Base-by-base conservation (phyloP, 2,329 filamentous ascomycete genomes). In the Dryadomyces quercivorus region DNA sequence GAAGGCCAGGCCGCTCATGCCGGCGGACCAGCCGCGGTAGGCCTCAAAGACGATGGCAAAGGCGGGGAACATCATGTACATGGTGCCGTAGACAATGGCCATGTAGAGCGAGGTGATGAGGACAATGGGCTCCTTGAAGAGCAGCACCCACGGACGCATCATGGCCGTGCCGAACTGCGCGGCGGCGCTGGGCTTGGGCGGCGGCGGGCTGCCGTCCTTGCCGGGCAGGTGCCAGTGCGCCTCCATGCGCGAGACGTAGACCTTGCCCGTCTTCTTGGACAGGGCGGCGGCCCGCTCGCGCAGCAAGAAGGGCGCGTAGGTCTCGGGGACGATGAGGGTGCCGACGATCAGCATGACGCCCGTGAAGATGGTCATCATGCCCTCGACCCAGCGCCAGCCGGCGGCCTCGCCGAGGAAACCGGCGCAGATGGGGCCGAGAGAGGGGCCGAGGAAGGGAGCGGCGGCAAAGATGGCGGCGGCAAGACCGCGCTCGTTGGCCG, bases 81-180 rank as follows among this genome's bases (percentile, higher is more conserved):
- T 67, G 5, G 78, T 77, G 50, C 76, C 72, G 62, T 80, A 80
- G 53, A 80, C 64, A 58, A 79, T 82, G 55, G 82, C 81, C 71
- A 84, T 78, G 69, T 86, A 88, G 26, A 87, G 70, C 42, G 77
- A 78, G 3, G 82, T 71, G 4, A 86, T 67, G 12, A 84, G 65
- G 26, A 88, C 84, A 61, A 88, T 88, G 2, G 85, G 85, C 63
- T 88, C 85, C 55, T 71, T 70, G 71, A 88, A 84, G 8, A 88
- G 74, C 52, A 88, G 74, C 48, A 84, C 70, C 81, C 84, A 85
- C 1, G 85, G 85, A 3, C 85, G 75, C 51, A 75, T 72, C 13
- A 86, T 69, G 3, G 80, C 75, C 9, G 75, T 76, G 53, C 75
- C 74, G 64, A 85, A 78, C 38, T 80, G 74, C 55, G 76, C 66